phyloP scores from a whole-genome alignment of 2,329 filamentous ascomycete species.

The Aspergillus novoparasiticus region DNA sequence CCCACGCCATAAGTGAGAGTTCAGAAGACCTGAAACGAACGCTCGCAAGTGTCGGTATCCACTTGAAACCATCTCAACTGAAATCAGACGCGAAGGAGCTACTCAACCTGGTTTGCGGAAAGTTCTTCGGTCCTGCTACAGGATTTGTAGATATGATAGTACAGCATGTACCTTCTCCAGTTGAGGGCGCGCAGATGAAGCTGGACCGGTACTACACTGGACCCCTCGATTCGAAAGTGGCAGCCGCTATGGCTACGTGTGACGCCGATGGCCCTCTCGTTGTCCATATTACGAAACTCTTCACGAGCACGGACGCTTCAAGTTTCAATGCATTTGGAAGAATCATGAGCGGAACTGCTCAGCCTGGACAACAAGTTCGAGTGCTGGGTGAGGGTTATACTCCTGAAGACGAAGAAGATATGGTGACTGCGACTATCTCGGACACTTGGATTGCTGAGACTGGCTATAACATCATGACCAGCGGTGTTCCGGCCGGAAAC shows the following conservation, averaged over 20 bases:
- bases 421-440: conserved; percentile 81
- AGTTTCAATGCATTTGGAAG: conserved; percentile 87
- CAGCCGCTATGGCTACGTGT: conserved; percentile 76
- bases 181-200: conserved; percentile 73
- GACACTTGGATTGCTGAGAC: conserved; percentile 91
- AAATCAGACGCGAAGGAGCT: conserved; percentile 87
- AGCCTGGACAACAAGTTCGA: conserved; percentile 78
- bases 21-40: conserved; percentile 81
- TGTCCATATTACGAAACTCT: conserved; percentile 91
- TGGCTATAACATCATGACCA: conserved; percentile 87
- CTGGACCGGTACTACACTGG: conserved; percentile 91
- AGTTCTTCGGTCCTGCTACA: conserved; percentile 88
- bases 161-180: conserved; percentile 83
- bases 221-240: conserved; percentile 78
- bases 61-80: conserved; percentile 88
- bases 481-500: conserved; percentile 91
- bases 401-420: conserved; percentile 96
- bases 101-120: conserved; percentile 84
- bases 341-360: conserved; percentile 88
- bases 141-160: conserved; percentile 97
- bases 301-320: conserved; percentile 87
- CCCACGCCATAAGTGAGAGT: conserved; percentile 88
- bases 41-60: conserved; percentile 76
- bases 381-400: conserved; percentile 96
- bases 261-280: conserved; percentile 88